Base-by-base conservation (phyloP, 1,139 yeast species). In the Nematodospora anomalae region DNA sequence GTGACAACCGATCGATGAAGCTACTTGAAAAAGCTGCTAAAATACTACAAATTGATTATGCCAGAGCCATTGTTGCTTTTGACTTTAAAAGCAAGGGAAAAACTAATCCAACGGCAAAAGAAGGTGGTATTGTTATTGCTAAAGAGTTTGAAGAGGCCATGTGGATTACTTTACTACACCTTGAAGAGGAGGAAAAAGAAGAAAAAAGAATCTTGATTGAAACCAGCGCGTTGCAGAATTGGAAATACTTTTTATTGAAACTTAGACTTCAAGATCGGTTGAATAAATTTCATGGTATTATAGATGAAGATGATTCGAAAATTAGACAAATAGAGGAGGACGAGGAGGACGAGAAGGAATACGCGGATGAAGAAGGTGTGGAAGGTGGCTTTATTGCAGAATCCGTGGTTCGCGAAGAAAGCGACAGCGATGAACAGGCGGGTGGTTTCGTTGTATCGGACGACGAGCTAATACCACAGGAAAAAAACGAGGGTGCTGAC, bases 51-150 rank as follows among this genome's bases (percentile, higher is more conserved):
- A 71, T 92, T 5, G 96, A 88, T 51, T 89, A 73, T 61, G 97
- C 96, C 0, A 80, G 78, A 33, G 97, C 97, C 0, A 88, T 90
- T 3, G 80, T 83, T 3, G 89, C 94, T 0, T 90, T 94, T 62
- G 92, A 86, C 41, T 92, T 86, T 58, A 62, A 59, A 3, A 7
- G 53, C 58, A n/a, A 44, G 38, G 15, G 28, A 25, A 38, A 42
- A 43, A 30, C 47, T 43, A 4, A 47, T 41, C 81, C 84, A 0
- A 79, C 79, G 14, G 95, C 95, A 0, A 31, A 70, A 39, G 76
- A 81, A 36, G 80, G 83, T 3, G 98, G 98, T 2, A 74, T 89
- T 18, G 83, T 92, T 2, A 79, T 90, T 7, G 82, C 84, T 3
- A 52, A 53, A 22, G 82, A 82, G 49, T 78, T 64, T 46, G 66